phyloP scores from a whole-genome alignment of 495 filamentous ascomycete genomes.

The Saxophila tyrrhenica region DNA sequence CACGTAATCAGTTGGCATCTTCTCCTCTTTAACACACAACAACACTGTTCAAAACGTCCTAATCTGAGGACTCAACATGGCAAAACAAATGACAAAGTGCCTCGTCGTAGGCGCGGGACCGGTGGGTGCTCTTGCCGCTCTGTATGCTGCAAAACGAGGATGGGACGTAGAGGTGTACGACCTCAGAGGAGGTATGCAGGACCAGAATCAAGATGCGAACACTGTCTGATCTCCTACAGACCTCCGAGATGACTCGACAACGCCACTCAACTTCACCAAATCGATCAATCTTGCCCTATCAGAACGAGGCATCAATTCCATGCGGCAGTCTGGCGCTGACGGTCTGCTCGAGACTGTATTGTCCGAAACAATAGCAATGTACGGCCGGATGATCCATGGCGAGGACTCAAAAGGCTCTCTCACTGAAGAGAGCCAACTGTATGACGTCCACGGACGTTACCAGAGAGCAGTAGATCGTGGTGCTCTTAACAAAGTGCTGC shows the following conservation, averaged over 20 bases:
- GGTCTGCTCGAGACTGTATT: constrained; percentile 64
- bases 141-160: constrained; percentile 81
- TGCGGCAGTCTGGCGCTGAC: constrained; percentile 51
- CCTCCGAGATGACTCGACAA: constrained; percentile 70
- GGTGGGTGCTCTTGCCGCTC: constrained; percentile 78
- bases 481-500: constrained; percentile 69
- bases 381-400: constrained; percentile 95
- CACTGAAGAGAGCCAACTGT: constrained; percentile 69
- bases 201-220: not conserved
- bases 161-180: constrained; percentile 93
- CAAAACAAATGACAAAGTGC: constrained; percentile 44
- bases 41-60: not conserved
- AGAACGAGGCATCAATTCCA: constrained; percentile 83
- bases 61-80: constrained; percentile 2
- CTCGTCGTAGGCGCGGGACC: constrained; percentile 85
- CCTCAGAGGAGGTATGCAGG: constrained; percentile 65
- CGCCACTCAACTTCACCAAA: constrained; percentile 88
- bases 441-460: constrained; percentile 74
- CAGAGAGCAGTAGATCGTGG: constrained; percentile 64
- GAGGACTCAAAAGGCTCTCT: constrained; percentile 46
- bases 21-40: not conserved
- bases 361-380: constrained; percentile 75
- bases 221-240: constrained; percentile 40
- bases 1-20: not conserved
- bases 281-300: constrained; percentile 96